phyloP scores from a whole-genome alignment of 441 rosid species.

The Mallotus repandus region DNA sequence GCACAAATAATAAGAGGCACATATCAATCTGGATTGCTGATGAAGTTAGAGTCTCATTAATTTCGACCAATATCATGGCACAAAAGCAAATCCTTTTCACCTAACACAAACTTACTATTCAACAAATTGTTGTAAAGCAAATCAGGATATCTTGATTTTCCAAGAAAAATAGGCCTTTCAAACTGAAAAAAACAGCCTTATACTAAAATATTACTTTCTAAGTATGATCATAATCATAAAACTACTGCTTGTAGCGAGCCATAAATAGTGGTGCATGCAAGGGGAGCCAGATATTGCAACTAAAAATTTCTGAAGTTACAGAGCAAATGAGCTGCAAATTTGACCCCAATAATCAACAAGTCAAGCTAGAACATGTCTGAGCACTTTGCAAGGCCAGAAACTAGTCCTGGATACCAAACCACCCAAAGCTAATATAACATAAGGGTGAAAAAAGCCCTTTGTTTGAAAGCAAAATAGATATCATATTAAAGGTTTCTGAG shows the following conservation, averaged over 20 bases:
- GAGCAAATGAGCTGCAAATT: background rate
- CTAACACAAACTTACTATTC: background rate
- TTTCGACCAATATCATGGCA: background rate
- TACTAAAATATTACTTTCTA: background rate
- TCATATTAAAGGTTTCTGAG: background rate
- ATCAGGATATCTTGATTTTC: slow-evolving; percentile 1
- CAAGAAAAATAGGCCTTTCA: background rate
- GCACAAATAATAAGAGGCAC: slow-evolving; percentile 15
- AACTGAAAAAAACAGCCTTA: background rate
- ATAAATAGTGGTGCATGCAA: slow-evolving; percentile 2
- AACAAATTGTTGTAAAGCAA: background rate
- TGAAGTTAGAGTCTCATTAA: background rate
- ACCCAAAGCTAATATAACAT: background rate
- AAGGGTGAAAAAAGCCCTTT: background rate
- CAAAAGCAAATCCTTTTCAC: background rate
- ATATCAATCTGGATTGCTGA: background rate
- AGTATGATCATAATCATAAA: background rate
- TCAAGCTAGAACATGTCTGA: background rate
- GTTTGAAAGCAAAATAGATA: background rate
- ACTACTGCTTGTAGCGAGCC: background rate
- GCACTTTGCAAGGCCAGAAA: background rate
- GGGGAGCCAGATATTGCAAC: background rate
- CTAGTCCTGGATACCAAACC: background rate
- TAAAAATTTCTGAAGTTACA: background rate
- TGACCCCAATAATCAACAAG: background rate